Evolutionary conservation across 306 rosid species (phyloP).

Genomic region (Fagus sylvatica): DNA sequence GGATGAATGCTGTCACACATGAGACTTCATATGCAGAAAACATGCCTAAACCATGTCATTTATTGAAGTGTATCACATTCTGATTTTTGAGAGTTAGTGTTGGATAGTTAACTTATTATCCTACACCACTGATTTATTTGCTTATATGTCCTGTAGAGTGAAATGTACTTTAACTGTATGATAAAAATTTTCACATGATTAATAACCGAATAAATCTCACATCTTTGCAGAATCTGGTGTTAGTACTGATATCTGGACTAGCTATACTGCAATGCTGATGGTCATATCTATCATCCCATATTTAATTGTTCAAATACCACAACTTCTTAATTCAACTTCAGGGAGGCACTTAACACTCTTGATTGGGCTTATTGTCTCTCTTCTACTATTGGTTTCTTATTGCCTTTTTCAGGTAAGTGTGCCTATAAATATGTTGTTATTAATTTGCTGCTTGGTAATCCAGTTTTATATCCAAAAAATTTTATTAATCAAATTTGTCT

Average conservation of each 20-base stretch:
- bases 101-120: background rate
- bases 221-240: constrained; percentile 82
- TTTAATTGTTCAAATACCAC: constrained; percentile 84
- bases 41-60: background rate
- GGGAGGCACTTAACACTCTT: constrained; percentile 75
- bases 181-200: background rate
- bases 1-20: too few relatives aligned
- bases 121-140: background rate
- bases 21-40: background rate
- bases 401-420: constrained; percentile 77
- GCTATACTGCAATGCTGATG: constrained; percentile 87
- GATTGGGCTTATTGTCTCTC: constrained; percentile 70
- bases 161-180: constrained; percentile 7
- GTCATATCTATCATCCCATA: constrained; percentile 74
- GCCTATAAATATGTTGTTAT: constrained; percentile 3
- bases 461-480: background rate
- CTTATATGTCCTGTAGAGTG: background rate
- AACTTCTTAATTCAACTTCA: constrained; percentile 64
- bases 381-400: constrained; percentile 52
- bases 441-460: background rate
- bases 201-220: constrained; percentile 7
- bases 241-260: constrained; percentile 93
- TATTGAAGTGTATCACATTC: background rate
- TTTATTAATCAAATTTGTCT: background rate
- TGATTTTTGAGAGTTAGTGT: background rate